These are phyloP conservation scores for Meyerozyma sp. DNA, from an alignment of 1,139 yeast genomes.

Conservation along the genomic window DNA sequence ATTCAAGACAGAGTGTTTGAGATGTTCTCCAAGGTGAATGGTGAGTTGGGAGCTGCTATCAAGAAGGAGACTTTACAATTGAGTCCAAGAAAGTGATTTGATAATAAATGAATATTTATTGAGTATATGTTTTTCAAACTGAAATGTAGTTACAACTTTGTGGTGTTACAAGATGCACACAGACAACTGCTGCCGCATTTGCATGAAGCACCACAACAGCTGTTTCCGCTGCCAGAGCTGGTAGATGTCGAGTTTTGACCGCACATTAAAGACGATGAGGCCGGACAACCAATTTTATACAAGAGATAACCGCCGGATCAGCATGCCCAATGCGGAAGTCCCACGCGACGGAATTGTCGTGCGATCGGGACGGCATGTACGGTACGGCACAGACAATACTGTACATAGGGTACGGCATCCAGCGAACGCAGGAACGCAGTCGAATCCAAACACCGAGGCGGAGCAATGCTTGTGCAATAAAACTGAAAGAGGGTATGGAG, in stretches of 20 bases:
- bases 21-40: slow-evolving; percentile 69
- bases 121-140: background rate
- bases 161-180: slow-evolving; percentile 37
- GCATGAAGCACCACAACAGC: slow-evolving; percentile 36
- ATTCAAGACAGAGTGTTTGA: slow-evolving; percentile 79
- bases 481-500: no score
- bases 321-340: slow-evolving; percentile 4
- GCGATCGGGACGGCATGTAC: background rate
- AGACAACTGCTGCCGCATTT: slow-evolving; percentile 40
- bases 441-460: background rate
- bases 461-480: no score
- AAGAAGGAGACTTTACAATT: slow-evolving; percentile 57
- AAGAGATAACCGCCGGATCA: slow-evolving; percentile 2
- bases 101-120: background rate
- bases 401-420: background rate
- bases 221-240: slow-evolving; percentile 8
- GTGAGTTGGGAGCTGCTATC: slow-evolving; percentile 54
- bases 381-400: background rate
- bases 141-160: slow-evolving; percentile 21
- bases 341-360: slow-evolving; percentile 1
- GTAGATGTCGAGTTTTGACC: slow-evolving; percentile 15
- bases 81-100: slow-evolving; percentile 44
- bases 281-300: background rate
- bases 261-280: slow-evolving; percentile 14
- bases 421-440: background rate